Evolutionary conservation across 176 grass and related monocot genomes (phyloP).

Genomic region (Cocos nucifera): DNA sequence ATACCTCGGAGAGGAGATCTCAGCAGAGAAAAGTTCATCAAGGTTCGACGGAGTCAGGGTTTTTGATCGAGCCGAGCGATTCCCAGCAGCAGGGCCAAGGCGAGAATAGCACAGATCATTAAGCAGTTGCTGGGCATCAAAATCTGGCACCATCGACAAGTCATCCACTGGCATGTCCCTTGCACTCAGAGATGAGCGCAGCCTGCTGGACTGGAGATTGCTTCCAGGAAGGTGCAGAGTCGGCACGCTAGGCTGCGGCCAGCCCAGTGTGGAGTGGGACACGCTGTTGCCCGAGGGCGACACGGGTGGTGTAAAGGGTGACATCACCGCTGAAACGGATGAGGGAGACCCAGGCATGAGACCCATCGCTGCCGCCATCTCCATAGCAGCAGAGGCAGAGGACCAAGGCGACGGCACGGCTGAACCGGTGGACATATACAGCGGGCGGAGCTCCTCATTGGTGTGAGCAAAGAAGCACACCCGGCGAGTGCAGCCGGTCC

Average conservation of each 20-base stretch:
- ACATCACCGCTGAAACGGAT: constrained; percentile 14
- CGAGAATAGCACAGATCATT: constrained; percentile 46
- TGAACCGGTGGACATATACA: constrained; percentile 61
- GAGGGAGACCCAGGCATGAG: constrained; percentile 40
- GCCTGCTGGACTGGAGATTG: constrained; percentile 21
- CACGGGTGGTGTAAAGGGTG: constrained; percentile 41
- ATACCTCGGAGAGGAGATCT: constrained; percentile 57
- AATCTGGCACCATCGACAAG: constrained; percentile 27
- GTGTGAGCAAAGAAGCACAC: constrained; percentile 87
- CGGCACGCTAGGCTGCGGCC: constrained; percentile 39
- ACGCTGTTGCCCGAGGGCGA: constrained; percentile 35
- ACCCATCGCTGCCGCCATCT: constrained; percentile 48
- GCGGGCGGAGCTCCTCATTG: constrained; percentile 61
- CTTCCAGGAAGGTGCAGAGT: constrained; percentile 32
- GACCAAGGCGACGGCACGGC: constrained; percentile 45
- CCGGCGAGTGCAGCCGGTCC: constrained; percentile 51
- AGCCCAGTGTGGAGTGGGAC: constrained; percentile 6
- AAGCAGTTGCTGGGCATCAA: constrained; percentile 42
- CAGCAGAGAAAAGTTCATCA: constrained; percentile 72
- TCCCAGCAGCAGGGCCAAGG: constrained; percentile 34
- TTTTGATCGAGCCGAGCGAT: constrained; percentile 32
- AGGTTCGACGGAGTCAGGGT: constrained; percentile 51
- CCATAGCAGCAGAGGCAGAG: constrained; percentile 34
- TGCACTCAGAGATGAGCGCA: constrained; percentile 58
- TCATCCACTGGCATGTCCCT: constrained; percentile 26